Base-by-base conservation (phyloP, 352 stramenopile species). In the Thraustochytrium sp. region DNA sequence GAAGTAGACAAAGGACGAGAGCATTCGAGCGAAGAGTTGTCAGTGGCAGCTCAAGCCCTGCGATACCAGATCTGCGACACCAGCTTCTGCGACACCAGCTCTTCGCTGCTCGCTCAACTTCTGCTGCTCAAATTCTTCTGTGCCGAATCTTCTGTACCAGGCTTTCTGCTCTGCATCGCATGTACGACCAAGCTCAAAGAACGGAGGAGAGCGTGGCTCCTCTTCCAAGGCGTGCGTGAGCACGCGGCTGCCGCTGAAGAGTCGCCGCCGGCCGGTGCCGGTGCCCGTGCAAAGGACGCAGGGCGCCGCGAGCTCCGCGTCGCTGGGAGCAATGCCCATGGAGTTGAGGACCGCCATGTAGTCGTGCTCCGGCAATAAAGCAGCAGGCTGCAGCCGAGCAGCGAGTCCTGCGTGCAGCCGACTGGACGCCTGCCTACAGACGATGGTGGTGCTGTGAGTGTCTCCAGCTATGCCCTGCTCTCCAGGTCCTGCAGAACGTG, bases 401-500 rank as follows among this genome's bases (percentile, higher is more conserved):
- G 46, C 8, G 42, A 62, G 42, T 77, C 64, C 31, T 77, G 64
- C 31, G 64, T 62, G 31, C 26, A 44, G 36, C 64, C 64, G 42
- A 74, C 48, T 72, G 40, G 36, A 55, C 38, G 62, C 36, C 29
- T 74, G 62, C 62, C 5, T 53, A 16, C 36, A 55, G 62, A 74
- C 62, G n/a, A 74, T 74, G n/a, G 4, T 54, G 26, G 40, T 65
- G 26, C 8, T 34, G 13, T 65, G 26, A 77, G 48, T 5, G 26
- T 44, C 36, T 77, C 64, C 3, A 77, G 48, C 36, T 77, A 13
- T 54, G 64, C 40, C 4, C 64, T 13, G 31, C 42, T 62, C 23
- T 54, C 48, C 8, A 68, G 48, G 36, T 77, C 64, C 36, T 65
- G 64, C 31, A 34, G 64, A 21, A 77, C 64, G 46, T 62, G 48